These are phyloP conservation scores for Ophiostoma triangulosporum DNA, from an alignment of 2,329 filamentous ascomycete genomes.

Conservation along the genomic window DNA sequence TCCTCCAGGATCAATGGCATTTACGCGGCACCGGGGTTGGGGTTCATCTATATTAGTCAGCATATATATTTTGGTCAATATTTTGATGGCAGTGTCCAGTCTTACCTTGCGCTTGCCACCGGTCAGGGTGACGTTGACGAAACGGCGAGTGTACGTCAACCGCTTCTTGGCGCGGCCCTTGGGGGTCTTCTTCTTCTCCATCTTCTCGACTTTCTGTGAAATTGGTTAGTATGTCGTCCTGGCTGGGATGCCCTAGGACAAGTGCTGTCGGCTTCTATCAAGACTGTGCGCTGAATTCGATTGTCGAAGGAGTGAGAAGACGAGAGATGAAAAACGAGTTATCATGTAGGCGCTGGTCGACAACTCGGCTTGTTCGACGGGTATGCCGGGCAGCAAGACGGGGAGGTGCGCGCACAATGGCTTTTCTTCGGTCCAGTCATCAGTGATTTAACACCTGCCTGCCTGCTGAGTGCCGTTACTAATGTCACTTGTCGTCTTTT, in stretches of 20 bases:
- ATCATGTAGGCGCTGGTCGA: too few relatives aligned
- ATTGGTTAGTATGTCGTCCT: conserved; percentile 1
- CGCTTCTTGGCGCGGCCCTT: conserved; percentile 98
- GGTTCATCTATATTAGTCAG: conserved; percentile 4
- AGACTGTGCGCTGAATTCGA: neutral
- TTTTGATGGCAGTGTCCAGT: neutral
- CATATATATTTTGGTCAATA: neutral
- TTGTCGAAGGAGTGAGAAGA: too few relatives aligned
- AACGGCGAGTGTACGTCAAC: conserved; percentile 89
- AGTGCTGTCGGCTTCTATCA: neutral
- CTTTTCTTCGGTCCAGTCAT: neutral
- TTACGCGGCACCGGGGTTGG: conserved; percentile 3
- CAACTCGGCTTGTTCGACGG: too few relatives aligned
- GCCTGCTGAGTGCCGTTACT: neutral
- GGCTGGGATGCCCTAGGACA: neutral
- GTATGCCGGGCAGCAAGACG: too few relatives aligned
- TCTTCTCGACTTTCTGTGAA: conserved; percentile 40
- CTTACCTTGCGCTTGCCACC: conserved; percentile 90
- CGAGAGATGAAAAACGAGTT: too few relatives aligned
- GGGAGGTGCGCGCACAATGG: neutral
- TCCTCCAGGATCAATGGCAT: neutral
- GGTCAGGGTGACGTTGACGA: conserved; percentile 91
- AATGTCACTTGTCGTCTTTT: neutral
- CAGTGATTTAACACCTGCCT: too few relatives aligned
- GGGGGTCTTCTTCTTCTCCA: conserved; percentile 90